Evolutionary conservation across 2,329 filamentous ascomycete species (phyloP).

Genomic region (Aspergillus proliferans): DNA sequence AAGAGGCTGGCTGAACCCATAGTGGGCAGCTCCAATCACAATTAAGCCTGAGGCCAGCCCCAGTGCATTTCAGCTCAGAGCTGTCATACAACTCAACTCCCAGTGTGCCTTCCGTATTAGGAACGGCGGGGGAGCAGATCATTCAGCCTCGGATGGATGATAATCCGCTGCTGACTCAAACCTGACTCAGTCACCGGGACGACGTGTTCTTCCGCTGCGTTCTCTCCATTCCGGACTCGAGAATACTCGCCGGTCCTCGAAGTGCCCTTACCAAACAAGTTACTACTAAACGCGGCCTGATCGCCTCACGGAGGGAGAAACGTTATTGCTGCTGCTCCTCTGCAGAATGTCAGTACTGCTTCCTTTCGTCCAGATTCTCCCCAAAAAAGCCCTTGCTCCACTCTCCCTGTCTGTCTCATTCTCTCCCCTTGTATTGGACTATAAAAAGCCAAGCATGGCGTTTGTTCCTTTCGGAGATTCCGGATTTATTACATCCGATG

Average conservation of each 20-base stretch:
- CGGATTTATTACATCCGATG: too few species aligned
- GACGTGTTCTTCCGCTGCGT: slow-evolving; percentile 32
- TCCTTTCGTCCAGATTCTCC: background rate
- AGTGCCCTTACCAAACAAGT: slow-evolving; percentile 21
- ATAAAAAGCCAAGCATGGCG: background rate
- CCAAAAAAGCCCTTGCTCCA: background rate
- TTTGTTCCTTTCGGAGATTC: too few species aligned
- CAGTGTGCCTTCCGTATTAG: background rate
- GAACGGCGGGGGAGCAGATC: background rate
- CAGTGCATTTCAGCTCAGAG: background rate
- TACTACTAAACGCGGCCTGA: background rate
- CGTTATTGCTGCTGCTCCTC: slow-evolving; percentile 3
- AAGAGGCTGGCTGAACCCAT: background rate
- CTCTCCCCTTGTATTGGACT: background rate
- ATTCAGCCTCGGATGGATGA: background rate
- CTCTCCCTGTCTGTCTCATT: too few species aligned
- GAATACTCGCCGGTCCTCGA: slow-evolving; percentile 40
- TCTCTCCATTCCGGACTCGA: slow-evolving; percentile 37
- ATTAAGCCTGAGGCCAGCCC: background rate
- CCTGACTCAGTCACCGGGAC: slow-evolving; percentile 23
- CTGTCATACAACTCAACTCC: background rate
- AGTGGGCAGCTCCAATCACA: background rate
- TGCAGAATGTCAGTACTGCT: slow-evolving; percentile 5
- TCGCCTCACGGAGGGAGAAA: slow-evolving; percentile 13
- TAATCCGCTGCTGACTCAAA: background rate